Percentiles rank a stretch among this genome's conserved stretches.
These are phyloP conservation scores for Leptomonas seymouri DNA, from an alignment of 208 protist species.

Conservation along the genomic window DNA sequence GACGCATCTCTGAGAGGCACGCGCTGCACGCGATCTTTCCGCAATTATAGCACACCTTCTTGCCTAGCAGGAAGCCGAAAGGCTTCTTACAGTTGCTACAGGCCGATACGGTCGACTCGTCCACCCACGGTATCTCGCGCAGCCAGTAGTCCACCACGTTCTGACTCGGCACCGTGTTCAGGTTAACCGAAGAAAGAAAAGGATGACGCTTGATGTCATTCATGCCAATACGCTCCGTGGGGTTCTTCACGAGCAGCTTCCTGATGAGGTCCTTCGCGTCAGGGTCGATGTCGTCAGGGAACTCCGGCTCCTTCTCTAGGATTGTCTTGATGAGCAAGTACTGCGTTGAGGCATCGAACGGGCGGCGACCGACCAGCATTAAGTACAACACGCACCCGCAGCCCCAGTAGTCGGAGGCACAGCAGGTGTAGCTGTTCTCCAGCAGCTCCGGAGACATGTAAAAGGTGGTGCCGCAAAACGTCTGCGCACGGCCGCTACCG, in stretches of 20 bases:
- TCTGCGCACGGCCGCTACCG: conserved; percentile 69
- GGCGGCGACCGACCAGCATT: conserved; percentile 84
- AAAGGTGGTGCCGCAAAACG: conserved; percentile 91
- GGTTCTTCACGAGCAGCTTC: conserved; percentile 77
- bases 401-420: conserved; percentile 94
- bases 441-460: conserved; percentile 96
- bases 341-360: conserved; percentile 87
- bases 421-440: conserved; percentile 92
- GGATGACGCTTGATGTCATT: conserved; percentile 77
- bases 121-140: conserved; percentile 82
- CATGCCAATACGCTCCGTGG: conserved; percentile 61
- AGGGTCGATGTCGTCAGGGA: conserved; percentile 63
- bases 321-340: conserved; percentile 91
- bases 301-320: conserved; percentile 84
- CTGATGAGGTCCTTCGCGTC: conserved; percentile 78
- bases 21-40: conserved; percentile 84
- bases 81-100: conserved; percentile 71
- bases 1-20: conserved; percentile 49
- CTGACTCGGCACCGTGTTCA: conserved; percentile 43
- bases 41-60: conserved; percentile 87
- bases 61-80: conserved; percentile 60
- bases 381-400: conserved; percentile 94
- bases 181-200: conserved; percentile 75
- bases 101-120: conserved; percentile 51
- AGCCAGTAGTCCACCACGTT: conserved; percentile 67